Evolutionary conservation across 177 flowering plant genomes (phyloP), one percentile per base, ranked within the genome.

Genomic region (Tripterygium wilfordii): DNA sequence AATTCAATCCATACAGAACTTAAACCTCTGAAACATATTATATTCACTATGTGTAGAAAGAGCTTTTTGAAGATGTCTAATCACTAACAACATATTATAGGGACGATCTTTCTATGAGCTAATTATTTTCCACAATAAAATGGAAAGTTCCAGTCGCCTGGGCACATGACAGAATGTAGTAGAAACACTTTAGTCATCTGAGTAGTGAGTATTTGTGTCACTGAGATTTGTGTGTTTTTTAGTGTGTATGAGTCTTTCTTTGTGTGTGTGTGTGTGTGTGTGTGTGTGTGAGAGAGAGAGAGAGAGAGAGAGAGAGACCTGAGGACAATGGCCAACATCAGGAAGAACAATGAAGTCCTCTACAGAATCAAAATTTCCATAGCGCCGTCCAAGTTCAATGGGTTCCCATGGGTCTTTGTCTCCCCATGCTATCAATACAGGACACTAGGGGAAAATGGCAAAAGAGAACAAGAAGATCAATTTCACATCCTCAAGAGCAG

Each of bases 371-470:
- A 88, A 88, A 16, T 77, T 65, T 26, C 61, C 72, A 67, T 75
- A 91, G 31, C 70, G 77, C 77, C 76, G 70, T 42, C 98, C 98
- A 30, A 83, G 82, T 30, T 91, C 83, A 30, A 88, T 69, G 27
- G 92, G 95, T 57, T 91, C 98, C 98, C 98, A 91, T 18, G 98
- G 98, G 71, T 91, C 98, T 75, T 79, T 91, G 54, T 91, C 96
- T 12, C 98, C 98, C 98, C 96, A 91, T 24, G 57, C 98, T 44
- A 91, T 66, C 65, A 85, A 44, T 58, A 91, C 95, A 42, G 98
- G 98, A 54, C 98, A 88, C 98, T 90, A 60, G 10, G 59, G 38
- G 30, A 10, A 53, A 13, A 6, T 19, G 39, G 10, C 35, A 43
- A 21, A n/a, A 15, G 16, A 8, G 28, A 42, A 43, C 49, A 51